These are phyloP conservation scores for Cladosporium sp. DNA, from an alignment of 2,329 filamentous ascomycete species.

Conservation along the genomic window DNA sequence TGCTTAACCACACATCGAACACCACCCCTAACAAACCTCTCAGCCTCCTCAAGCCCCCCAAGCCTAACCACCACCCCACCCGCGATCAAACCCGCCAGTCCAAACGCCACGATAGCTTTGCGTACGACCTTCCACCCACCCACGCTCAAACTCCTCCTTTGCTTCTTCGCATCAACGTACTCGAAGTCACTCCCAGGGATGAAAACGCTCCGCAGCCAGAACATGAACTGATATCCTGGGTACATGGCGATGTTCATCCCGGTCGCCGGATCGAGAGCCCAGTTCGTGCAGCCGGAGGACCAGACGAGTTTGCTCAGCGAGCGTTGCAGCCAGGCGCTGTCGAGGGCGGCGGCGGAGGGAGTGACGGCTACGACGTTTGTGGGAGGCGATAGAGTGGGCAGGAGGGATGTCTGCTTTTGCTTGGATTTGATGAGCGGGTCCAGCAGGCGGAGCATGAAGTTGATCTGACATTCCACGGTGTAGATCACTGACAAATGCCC, in stretches of 20 bases:
- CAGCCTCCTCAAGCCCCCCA: neutral
- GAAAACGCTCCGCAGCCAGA: conserved; percentile 52
- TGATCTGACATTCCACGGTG: conserved; percentile 28
- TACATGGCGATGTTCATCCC: conserved; percentile 55
- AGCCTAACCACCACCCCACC: neutral
- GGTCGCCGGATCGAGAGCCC: conserved; percentile 51
- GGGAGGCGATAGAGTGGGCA: conserved; percentile 29
- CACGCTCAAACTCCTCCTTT: conserved; percentile 23
- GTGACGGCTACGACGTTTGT: conserved; percentile 33
- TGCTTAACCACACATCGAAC: neutral
- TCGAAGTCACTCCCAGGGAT: conserved; percentile 32
- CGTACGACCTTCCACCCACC: conserved; percentile 28
- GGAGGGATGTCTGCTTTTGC: conserved; percentile 30
- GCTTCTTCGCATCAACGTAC: conserved; percentile 23
- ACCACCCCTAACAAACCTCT: neutral
- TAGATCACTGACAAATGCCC: conserved; percentile 32
- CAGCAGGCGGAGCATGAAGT: conserved; percentile 34
- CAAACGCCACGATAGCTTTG: neutral
- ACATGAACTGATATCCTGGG: conserved; percentile 53
- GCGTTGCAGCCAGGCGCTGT: conserved; percentile 44
- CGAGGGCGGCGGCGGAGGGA: conserved; percentile 27
- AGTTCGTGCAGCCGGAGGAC: conserved; percentile 53
- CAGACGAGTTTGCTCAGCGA: conserved; percentile 50
- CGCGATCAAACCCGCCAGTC: neutral
- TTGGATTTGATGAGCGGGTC: conserved; percentile 42